Evolutionary conservation across 108 stramenopile species (phyloP), one percentile per base, ranked within the genome.

Genomic region (Skeletonema tropicum): DNA sequence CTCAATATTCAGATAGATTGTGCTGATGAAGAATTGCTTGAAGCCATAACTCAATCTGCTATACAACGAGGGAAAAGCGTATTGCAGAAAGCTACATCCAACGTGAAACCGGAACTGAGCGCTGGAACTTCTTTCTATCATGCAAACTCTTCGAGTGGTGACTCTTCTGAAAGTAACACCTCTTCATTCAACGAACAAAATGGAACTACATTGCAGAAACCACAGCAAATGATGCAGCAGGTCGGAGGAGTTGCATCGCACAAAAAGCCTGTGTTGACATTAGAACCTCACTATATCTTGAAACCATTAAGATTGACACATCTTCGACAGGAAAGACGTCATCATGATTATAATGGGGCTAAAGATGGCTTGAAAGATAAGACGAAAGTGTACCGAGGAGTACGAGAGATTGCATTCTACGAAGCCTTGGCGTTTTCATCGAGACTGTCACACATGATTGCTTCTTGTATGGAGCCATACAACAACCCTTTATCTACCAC

Each of bases 321-420:
- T 5, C 19, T 55, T 55, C 23, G 17, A 5, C 6, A 25, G 21
- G 52, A 55, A 7, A 21, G 23, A 10, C 0, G 6, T 55, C 21
- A 55, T 10, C 15, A 23, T 55, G 52, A 55, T 55, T 55, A 55
- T 2, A 55, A 10, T 55, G 19, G 19, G 5, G 49, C 65, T 3
- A 66, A 66, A 60, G 65, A 66, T 55, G 52, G 52, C 10, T 1
- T 23, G 26, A 60, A 63, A 26, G 79, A 80, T 45, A 42, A 36
- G 23, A 84, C 64, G 12, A 79, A 68, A 13, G 85, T 88, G 25
- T 83, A 89, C 71, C 87, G 93, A 30, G 92, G 92, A 21, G 75
- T 91, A 23, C 86, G 92, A 31, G 95, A 96, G 72, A 52, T 92
- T 30, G 86, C 83, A 26, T 96, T 96, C 63, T 96, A 96, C 73